phyloP scores from a whole-genome alignment of 108 stramenopile genomes.

The Bacterosira constricta region DNA sequence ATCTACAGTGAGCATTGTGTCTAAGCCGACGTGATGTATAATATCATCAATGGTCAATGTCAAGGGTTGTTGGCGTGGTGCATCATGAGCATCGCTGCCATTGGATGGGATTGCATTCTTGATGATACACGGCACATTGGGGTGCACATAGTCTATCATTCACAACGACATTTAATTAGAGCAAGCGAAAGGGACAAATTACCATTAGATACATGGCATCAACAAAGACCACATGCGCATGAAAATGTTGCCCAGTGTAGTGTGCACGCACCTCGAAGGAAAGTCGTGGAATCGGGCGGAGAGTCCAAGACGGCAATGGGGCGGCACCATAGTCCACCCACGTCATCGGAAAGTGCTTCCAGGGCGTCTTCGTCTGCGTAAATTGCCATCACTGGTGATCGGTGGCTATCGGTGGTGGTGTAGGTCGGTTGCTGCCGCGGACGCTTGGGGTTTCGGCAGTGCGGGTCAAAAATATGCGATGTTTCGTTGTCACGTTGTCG shows the following conservation, averaged over 20 bases:
- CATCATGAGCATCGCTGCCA: background rate
- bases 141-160: conserved; percentile 56
- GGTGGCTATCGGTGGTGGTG: too few relatives aligned
- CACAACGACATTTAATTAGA: background rate
- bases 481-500: background rate
- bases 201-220: background rate
- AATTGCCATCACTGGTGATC: conserved; percentile 3
- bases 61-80: conserved; percentile 5
- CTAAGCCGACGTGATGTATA: conserved; percentile 31
- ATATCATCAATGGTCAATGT: conserved; percentile 74
- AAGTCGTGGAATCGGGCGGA: conserved; percentile 62
- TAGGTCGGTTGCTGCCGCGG: too few relatives aligned
- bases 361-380: conserved; percentile 41
- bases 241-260: too few relatives aligned
- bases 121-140: conserved; percentile 75
- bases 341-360: conserved; percentile 58
- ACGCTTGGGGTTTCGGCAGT: too few relatives aligned
- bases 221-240: background rate
- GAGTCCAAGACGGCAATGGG: conserved; percentile 55
- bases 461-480: background rate
- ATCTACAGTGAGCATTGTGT: conserved; percentile 65
- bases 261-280: conserved; percentile 55
- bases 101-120: conserved; percentile 56
- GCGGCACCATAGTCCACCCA: conserved; percentile 63
- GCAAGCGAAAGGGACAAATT: background rate